Base-by-base conservation (phyloP, 192 early-diverging fungal genomes). In the Diversispora epigaea region DNA sequence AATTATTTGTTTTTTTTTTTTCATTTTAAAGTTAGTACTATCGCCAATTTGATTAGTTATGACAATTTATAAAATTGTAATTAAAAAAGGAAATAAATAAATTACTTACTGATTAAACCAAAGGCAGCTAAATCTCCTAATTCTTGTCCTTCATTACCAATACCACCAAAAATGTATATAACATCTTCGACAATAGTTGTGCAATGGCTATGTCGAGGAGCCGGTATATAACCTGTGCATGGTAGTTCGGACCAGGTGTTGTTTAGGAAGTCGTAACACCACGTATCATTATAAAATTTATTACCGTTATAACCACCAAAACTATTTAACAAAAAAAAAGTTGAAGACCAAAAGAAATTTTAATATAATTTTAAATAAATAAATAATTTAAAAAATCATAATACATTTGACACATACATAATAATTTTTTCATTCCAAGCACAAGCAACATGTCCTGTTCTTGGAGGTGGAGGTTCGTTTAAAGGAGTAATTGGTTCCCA, bases 151-250 rank as follows among this genome's bases (percentile, higher is more conserved):
- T 84, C 82, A n/a, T 73, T 44, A 60, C 73, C 76, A 75, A 77
- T 79, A 22, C 87, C 87, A 60, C 87, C 87, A 79, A 81, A 84
- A 25, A 89, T 62, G 60, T 89, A 89, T 61, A 89, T 78, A 11
- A 82, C 78, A 39, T 86, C 87, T 17, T 80, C 82, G 0, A 86
- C 78, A 0, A 85, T 56, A 43, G 69, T 15, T 14, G 75, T 62
- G 0, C 80, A 71, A 54, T 79, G 80, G 11, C 79, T 74, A 46
- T 84, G 76, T 2, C 87, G 78, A 60, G 83, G 79, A 10, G 72
- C 54, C 3, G 87, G 87, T n/a, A 86, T 78, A 50, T 76, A 79
- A 21, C 85, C 85, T 5, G 71, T 82, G 9, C 81, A 79, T 6
- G 71, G 49, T 45, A 87, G 64, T 15, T 80, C 74, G 7, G 73